phyloP scores from a whole-genome alignment of 2,329 filamentous ascomycete genomes.

The Xylaria sp. region DNA sequence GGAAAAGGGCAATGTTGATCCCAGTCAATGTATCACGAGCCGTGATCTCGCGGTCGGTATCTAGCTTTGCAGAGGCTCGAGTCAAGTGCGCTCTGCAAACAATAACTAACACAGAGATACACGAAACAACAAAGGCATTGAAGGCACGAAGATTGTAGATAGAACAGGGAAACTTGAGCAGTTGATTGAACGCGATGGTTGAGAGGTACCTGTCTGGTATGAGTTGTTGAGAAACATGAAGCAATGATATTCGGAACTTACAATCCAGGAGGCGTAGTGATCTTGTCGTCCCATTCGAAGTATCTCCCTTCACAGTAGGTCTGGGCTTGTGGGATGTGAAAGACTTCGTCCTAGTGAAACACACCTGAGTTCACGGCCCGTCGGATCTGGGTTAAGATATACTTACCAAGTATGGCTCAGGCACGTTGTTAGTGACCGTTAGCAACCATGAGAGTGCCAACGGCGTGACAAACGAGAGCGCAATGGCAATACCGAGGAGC shows the following conservation, averaged over 20 bases:
- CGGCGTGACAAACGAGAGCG: conserved; percentile 13
- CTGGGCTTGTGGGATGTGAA: conserved; percentile 90
- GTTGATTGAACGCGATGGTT: conserved; percentile 48
- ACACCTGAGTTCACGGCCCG: not conserved
- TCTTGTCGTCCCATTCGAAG: conserved; percentile 89
- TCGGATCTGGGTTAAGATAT: not conserved
- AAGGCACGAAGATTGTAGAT: conserved; percentile 53
- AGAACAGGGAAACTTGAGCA: conserved; percentile 45
- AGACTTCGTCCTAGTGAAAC: conserved; percentile 74
- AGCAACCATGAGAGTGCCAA: conserved; percentile 45
- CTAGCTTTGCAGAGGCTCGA: conserved; percentile 25
- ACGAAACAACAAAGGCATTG: conserved; percentile 52
- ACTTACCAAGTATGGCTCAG: conserved; percentile 60
- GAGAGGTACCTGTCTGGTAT: conserved; percentile 43
- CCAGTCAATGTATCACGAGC: conserved; percentile 63
- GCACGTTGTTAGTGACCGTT: conserved; percentile 48
- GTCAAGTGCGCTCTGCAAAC: conserved; percentile 56
- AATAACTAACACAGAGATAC: conserved; percentile 53
- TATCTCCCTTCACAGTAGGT: conserved; percentile 80
- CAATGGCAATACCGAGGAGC: not conserved
- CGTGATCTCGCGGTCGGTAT: conserved; percentile 38
- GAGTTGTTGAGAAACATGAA: conserved; percentile 28
- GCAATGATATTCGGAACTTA: conserved; percentile 48
- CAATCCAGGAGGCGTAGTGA: conserved; percentile 93
- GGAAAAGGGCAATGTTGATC: conserved; percentile 83